Evolutionary conservation across 2,329 filamentous ascomycete species (phyloP), one percentile per base, ranked within the genome.

Genomic region (Pyrenochaeta sp.): DNA sequence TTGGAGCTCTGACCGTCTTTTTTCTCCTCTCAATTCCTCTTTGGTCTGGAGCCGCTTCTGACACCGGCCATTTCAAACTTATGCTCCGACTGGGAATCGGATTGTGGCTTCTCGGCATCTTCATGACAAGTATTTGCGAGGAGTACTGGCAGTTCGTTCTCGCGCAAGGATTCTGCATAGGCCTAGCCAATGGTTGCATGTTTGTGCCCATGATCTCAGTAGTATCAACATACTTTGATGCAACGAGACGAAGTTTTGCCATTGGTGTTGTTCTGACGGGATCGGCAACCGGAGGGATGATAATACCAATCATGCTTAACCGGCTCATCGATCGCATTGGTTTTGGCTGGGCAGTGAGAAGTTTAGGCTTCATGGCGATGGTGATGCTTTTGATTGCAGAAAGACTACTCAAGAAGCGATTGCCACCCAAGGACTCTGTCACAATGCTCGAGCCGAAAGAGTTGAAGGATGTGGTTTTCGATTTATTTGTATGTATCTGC

Each of bases 271-370:
- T 73, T 1, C 67, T 74, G 0, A 67, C 68, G 0, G 77, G 77
- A 0, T 72, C 72, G 24, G 69, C 70, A 9, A 35, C 58, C 35
- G 75, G 74, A 6, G 75, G 75, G 4, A 61, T 77, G 8, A 64
- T 78, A 19, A 77, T 77, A 40, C 75, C 76, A 0, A 74, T 79
- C 31, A 66, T 77, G 20, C 76, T 85, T 48, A 74, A 81, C 49
- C 74, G 79, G 44, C 67, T 85, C 20, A 72, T 81, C n/a, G 77
- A 77, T 0, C 61, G 67, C 7, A 71, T 85, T n/a, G 82, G 82
- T 1, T 86, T 85, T 51, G 68, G 74, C 1, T 85, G 83, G 81
- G 76, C 82, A 0, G 80, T 84, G 11, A 74, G 86, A 10, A 38
- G 29, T 14, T 35, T 53, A 11, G 50, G 46, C 10, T 53, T 53